Base-by-base conservation (phyloP, 2,329 filamentous ascomycete species). In the Colletotrichum gigasporum region DNA sequence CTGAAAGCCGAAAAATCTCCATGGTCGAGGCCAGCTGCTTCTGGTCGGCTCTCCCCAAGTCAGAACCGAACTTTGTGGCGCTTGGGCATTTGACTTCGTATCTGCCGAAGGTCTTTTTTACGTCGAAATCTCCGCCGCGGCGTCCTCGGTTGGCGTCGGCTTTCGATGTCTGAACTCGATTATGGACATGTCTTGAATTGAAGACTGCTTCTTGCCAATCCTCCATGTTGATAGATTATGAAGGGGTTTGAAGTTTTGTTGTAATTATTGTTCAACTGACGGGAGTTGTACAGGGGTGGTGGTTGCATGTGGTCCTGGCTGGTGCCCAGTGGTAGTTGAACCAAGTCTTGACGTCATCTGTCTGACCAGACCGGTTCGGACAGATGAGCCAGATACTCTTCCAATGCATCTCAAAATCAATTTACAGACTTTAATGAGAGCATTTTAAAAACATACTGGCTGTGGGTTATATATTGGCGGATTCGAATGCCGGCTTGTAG, bases 141-240 rank as follows among this genome's bases (percentile, higher is more conserved):
- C 42, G 41, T 1, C 56, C 34, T 6, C 50, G 39, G 1, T 22
- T 14, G 5, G 35, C 47, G 0, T 26, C 47, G 5, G 20, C 18
- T 3, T 26, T 50, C 2, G 56, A 65, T 14, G 42, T 62, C 26
- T 35, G 22, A 3, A 58, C 42, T 12, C 56, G 42, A 18, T 62
- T 65, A 16, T 65, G 62, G 8, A 65, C 22, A 14, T 65, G 62
- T 26, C 62, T 34, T 3, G 56, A 16, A 8, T 41, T 44, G 11
- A 65, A 55, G 4, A 42, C 62, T n/a, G 62, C 22, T 8, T 65
- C 62, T 53, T 65, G 56, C 62, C 62, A 65, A 11, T 65, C 62
- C 10, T 50, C 35, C 62, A 65, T 65, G 3, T 3, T 30, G 6
- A 14, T n/a, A n/a, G n/a, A n/a, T n/a, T n/a, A n/a, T n/a, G n/a